Percentiles rank a stretch among this genome's conserved stretches.
Evolutionary conservation across 257 asterid genomes (phyloP).

Genomic region (Lycium barbarum): DNA sequence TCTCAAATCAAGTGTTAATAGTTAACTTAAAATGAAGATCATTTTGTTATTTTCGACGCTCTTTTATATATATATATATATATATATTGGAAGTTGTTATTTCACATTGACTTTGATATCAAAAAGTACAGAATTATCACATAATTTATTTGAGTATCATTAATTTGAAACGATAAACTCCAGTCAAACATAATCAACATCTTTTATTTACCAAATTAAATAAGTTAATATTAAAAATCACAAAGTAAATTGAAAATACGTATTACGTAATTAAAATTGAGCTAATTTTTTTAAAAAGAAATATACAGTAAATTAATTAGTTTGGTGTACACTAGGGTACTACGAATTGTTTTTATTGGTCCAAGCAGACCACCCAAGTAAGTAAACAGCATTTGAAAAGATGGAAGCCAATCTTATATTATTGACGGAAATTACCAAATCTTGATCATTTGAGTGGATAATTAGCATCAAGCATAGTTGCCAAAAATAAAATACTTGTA

Average conservation of each 20-base stretch:
- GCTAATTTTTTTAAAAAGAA: not conserved
- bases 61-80: not conserved
- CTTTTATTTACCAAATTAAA: too few relatives aligned
- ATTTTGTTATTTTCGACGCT: too few relatives aligned
- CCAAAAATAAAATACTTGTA: not conserved
- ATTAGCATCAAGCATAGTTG: not conserved
- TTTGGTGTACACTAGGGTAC: not conserved
- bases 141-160: not conserved
- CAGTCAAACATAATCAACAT: not conserved
- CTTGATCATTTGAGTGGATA: not conserved
- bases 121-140: not conserved
- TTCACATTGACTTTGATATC: not conserved
- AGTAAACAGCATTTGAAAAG: conserved; percentile 18
- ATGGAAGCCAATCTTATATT: not conserved
- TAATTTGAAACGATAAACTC: not conserved
- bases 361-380: not conserved
- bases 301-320: not conserved
- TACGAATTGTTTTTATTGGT: not conserved
- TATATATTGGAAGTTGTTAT: not conserved
- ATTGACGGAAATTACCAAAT: conserved; percentile 8
- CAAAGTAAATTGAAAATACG: not conserved
- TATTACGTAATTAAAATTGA: too few relatives aligned
- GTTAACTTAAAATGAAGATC: not conserved
- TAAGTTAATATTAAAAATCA: too few relatives aligned
- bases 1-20: too few relatives aligned